Conservation (phyloP, 2,329 filamentous ascomycete genomes). For the Fusarium setosum region DNA sequence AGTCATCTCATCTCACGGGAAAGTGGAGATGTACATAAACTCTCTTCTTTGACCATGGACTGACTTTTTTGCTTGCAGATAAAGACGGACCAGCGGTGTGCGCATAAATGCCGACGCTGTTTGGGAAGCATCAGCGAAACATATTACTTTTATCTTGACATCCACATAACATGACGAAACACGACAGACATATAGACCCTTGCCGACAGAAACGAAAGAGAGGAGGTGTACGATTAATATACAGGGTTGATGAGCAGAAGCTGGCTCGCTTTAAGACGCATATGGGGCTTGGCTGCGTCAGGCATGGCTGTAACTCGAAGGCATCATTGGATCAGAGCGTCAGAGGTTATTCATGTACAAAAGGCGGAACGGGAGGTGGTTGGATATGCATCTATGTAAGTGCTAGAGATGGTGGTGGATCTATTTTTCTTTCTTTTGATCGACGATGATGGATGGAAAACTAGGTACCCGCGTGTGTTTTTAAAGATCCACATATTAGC, state of each 20-base stretch:
- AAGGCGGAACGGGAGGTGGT: slow-evolving; percentile 20
- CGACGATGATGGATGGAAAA: not conserved
- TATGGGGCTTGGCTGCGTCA: slow-evolving; percentile 5
- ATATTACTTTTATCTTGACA: slow-evolving; percentile 10
- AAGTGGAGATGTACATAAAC: not conserved
- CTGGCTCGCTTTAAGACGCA: not conserved
- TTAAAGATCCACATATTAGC: not conserved
- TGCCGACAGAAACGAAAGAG: not conserved
- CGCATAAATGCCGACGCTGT: slow-evolving; percentile 24
- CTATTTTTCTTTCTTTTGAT: not conserved
- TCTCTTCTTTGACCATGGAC: not conserved
- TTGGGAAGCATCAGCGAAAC: not conserved
- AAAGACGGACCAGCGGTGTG: slow-evolving; percentile 43
- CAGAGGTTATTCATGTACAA: slow-evolving; percentile 15
- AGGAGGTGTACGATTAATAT: slow-evolving; percentile 22
- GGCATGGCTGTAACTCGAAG: too few species aligned
- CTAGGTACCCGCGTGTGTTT: slow-evolving; percentile 6
- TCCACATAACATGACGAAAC: slow-evolving; percentile 14
- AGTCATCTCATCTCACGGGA: slow-evolving; percentile 1
- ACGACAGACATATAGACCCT: slow-evolving; percentile 27
- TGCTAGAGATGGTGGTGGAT: not conserved
- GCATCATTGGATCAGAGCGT: not conserved
- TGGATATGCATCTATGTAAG: slow-evolving; percentile 3
- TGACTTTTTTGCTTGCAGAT: slow-evolving; percentile 30
- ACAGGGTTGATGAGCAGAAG: not conserved